These are phyloP conservation scores for Pythium monospermum DNA, from an alignment of 352 stramenopile species.

Conservation along the genomic window DNA sequence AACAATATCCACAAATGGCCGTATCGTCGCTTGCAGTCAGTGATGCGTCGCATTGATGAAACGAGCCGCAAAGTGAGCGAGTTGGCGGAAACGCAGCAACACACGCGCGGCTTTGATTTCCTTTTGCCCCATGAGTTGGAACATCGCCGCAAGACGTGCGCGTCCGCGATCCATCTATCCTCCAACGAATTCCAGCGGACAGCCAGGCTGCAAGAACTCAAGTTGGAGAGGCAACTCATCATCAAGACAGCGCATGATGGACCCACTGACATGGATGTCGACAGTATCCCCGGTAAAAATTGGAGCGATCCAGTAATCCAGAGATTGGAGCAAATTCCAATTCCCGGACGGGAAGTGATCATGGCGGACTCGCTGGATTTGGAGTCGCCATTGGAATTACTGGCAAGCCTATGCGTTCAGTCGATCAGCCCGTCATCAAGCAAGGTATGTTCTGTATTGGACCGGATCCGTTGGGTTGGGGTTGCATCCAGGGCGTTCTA, in stretches of 20 bases:
- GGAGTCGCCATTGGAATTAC: constrained; percentile 6
- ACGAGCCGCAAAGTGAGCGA: neutral
- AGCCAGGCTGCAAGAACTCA: neutral
- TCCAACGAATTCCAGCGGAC: neutral
- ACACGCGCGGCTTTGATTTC: constrained; percentile 1
- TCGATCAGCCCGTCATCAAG: too few species aligned
- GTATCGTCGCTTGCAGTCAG: constrained; percentile 61
- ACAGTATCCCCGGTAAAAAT: neutral
- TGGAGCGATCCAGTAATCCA: too few species aligned
- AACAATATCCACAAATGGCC: constrained; percentile 72
- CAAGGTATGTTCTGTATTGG: too few species aligned
- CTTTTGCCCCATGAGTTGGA: constrained; percentile 22
- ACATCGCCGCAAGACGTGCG: constrained; percentile 6
- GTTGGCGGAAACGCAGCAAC: neutral
- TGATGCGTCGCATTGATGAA: constrained; percentile 40
- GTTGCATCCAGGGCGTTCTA: neutral
- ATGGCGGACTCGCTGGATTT: constrained; percentile 6
- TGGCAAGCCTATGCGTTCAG: constrained; percentile 11
- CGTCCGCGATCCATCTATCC: neutral
- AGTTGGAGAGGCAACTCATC: constrained; percentile 6
- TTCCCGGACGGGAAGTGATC: too few species aligned
- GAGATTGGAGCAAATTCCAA: too few species aligned
- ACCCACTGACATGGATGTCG: neutral
- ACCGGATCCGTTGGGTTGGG: neutral
- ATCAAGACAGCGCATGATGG: constrained; percentile 9